These are phyloP conservation scores for Cymodocea nodosa DNA, from an alignment of 116 monocot species.

Conservation along the genomic window DNA sequence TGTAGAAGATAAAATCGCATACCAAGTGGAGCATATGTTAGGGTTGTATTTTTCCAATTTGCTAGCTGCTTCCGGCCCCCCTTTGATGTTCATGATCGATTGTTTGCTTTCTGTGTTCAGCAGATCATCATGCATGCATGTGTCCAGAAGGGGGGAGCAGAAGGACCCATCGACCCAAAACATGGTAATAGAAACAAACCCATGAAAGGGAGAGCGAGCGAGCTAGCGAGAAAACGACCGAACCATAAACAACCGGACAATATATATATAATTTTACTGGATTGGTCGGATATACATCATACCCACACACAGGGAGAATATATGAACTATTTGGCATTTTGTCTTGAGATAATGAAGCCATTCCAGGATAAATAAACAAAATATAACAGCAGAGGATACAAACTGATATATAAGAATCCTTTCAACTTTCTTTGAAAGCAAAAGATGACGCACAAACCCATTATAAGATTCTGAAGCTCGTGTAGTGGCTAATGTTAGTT, in stretches of 20 bases:
- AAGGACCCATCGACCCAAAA: not conserved
- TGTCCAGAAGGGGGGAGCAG: not conserved
- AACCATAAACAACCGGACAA: not conserved
- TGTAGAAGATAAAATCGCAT: no score
- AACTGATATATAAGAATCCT: not conserved
- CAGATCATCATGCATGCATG: not conserved
- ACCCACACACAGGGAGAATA: not conserved
- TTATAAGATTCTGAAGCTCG: not conserved
- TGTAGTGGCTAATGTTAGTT: not conserved
- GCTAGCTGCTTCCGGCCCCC: no score
- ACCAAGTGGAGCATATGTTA: no score
- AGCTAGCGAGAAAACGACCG: not conserved
- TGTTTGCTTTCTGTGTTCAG: not conserved
- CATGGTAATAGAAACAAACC: not conserved
- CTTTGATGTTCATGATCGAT: not conserved
- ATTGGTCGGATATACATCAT: not conserved
- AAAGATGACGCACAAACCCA: not conserved
- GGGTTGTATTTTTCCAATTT: no score
- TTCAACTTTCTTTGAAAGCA: not conserved
- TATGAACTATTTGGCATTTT: not conserved
- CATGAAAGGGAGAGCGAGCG: not conserved
- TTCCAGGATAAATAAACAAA: not conserved
- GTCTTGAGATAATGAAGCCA: not conserved
- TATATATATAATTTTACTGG: not conserved
- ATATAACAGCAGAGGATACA: not conserved